phyloP scores from a whole-genome alignment of 768 basidiomycete species.

The Tricholoma furcatifolium region DNA sequence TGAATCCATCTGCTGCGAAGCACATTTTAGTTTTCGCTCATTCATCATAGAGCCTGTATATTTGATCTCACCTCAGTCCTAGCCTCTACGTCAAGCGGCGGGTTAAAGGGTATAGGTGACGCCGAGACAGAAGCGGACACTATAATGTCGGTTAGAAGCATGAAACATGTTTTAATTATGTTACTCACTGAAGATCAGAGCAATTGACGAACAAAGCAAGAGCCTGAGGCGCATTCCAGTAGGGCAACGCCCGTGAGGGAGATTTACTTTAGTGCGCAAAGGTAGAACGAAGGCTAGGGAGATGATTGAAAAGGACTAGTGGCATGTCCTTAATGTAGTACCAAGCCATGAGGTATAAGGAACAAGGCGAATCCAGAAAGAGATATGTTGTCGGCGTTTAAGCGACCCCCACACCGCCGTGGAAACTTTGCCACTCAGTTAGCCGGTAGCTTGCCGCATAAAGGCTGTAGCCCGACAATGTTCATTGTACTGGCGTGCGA shows the following conservation, averaged over 20 bases:
- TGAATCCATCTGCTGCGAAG: background rate
- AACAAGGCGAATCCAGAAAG: conserved; percentile 15
- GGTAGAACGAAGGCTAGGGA: background rate
- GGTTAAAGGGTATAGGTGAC: conserved; percentile 15
- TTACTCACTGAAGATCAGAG: conserved; percentile 17
- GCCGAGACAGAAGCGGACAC: conserved; percentile 13
- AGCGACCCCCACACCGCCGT: conserved; percentile 1
- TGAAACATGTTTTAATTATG: background rate
- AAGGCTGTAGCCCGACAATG: background rate
- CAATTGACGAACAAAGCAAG: conserved; percentile 6
- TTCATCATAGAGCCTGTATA: no score
- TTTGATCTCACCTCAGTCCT: conserved; percentile 11
- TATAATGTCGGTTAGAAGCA: background rate
- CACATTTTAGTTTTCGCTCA: background rate
- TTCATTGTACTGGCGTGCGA: conserved; percentile 9
- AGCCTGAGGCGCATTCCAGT: conserved; percentile 10
- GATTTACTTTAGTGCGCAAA: background rate
- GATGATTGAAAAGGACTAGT: background rate
- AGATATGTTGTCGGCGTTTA: conserved; percentile 9
- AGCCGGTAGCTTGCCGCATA: background rate
- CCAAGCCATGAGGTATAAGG: conserved; percentile 1
- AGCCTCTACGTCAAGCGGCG: conserved; percentile 18
- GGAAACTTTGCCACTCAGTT: background rate
- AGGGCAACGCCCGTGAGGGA: background rate
- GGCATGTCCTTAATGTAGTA: conserved; percentile 4